Conservation (phyloP, 805 yeast genomes). For the Nakazawaea wickerhamii region DNA sequence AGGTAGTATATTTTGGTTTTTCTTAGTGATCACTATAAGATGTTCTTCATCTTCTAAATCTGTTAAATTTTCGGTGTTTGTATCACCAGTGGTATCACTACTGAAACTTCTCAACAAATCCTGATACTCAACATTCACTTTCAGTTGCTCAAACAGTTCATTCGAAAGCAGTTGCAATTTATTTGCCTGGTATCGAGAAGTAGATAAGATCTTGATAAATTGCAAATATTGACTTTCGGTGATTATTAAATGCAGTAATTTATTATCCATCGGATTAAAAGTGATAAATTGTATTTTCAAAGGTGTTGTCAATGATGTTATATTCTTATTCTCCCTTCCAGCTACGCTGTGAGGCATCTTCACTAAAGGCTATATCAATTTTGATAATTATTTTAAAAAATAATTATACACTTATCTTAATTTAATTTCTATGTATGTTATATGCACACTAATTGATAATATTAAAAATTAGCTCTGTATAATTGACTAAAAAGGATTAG, state of each 20-base stretch:
- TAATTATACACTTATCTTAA: too few species aligned
- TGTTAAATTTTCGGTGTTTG: constrained; percentile 9
- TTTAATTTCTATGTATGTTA: too few species aligned
- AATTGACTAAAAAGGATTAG: too few species aligned
- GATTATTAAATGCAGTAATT: constrained; percentile 10
- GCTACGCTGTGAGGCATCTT: background rate
- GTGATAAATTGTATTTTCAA: constrained; percentile 4
- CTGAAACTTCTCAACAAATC: constrained; percentile 11
- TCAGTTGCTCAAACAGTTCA: background rate
- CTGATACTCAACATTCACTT: constrained; percentile 3
- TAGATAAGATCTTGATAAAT: constrained; percentile 5
- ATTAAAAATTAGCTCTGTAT: too few species aligned
- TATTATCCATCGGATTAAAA: constrained; percentile 11
- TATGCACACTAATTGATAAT: too few species aligned
- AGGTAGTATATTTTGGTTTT: background rate
- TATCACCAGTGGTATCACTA: constrained; percentile 11
- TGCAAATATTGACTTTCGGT: constrained; percentile 10
- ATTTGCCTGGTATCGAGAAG: constrained; percentile 7
- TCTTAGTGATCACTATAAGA: background rate
- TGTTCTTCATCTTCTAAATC: constrained; percentile 4
- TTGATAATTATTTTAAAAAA: too few species aligned
- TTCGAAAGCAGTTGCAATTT: background rate
- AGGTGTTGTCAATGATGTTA: constrained; percentile 8
- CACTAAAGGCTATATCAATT: background rate
- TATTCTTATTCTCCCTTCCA: background rate